These are phyloP conservation scores for Starmerella gropengiesseri DNA, from an alignment of 805 yeast species.

Conservation along the genomic window DNA sequence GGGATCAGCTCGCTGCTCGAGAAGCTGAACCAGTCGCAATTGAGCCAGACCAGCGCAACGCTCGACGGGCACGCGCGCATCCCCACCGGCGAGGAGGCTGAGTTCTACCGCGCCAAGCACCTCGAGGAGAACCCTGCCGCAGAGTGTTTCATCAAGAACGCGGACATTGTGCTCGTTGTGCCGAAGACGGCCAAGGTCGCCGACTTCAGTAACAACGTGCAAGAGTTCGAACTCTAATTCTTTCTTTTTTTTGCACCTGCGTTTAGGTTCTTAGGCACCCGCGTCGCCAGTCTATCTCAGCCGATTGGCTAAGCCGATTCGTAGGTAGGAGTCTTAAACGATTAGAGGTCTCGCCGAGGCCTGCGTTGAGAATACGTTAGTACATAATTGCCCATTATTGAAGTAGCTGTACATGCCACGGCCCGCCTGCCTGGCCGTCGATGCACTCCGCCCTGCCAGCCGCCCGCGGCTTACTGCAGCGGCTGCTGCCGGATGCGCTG, in stretches of 20 bases:
- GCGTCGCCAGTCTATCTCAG: no score
- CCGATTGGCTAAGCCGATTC: no score
- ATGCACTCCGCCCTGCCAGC: no score
- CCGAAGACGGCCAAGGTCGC: constrained; percentile 65
- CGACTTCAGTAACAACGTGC: constrained; percentile 34
- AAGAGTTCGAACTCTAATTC: constrained; percentile 9
- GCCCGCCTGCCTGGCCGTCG: no score
- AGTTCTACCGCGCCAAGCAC: constrained; percentile 51
- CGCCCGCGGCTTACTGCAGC: no score
- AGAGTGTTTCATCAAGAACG: constrained; percentile 51
- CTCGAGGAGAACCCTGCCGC: constrained; percentile 59
- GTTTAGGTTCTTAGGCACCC: not conserved
- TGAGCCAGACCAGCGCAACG: constrained; percentile 74
- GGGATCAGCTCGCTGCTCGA: constrained; percentile 50
- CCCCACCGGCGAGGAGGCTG: constrained; percentile 39
- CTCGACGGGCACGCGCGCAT: constrained; percentile 60
- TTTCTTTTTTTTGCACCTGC: not conserved
- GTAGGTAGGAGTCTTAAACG: no score
- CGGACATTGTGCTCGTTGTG: constrained; percentile 52
- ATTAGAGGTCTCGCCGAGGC: not conserved
- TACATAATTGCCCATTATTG: no score
- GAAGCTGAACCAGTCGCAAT: constrained; percentile 65
- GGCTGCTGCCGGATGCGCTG: constrained; percentile 38
- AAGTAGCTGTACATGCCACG: no score
- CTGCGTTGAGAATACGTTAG: no score